A percentile compares a stretch with the other conserved stretches of the same genome.
Evolutionary conservation across 371 early-diverging fungal genomes (phyloP).

Genomic region (Mucor ambiguus): DNA sequence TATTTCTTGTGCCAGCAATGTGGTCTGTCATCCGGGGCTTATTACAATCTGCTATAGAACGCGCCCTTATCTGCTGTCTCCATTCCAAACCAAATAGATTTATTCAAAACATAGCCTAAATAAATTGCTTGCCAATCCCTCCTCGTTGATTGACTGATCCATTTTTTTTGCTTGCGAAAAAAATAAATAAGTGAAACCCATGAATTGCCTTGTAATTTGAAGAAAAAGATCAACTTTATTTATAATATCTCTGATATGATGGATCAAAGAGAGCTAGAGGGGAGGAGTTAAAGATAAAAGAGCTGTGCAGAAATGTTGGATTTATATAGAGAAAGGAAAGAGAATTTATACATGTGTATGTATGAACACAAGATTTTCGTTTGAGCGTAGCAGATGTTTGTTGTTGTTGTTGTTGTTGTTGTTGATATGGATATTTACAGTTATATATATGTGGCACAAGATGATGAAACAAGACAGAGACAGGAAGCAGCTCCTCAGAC

Average conservation of each 20-base stretch:
- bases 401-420: background rate
- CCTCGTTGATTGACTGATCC: background rate
- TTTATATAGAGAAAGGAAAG: conserved; percentile 2
- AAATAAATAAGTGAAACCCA: background rate
- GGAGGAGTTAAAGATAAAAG: background rate
- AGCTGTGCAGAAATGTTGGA: background rate
- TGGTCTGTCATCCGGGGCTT: background rate
- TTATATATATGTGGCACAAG: conserved; percentile 1
- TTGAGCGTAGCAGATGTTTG: background rate
- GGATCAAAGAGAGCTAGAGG: background rate
- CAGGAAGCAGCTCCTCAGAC: background rate
- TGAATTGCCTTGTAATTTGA: background rate
- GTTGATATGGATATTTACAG: conserved; percentile 1
- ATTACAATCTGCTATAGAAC: background rate
- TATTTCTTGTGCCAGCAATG: background rate
- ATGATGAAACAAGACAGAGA: background rate
- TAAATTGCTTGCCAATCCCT: background rate
- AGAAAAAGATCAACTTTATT: background rate
- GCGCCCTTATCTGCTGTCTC: background rate
- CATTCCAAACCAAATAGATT: conserved; percentile 1
- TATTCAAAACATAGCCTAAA: conserved; percentile 7
- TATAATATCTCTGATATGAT: background rate
- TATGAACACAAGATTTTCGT: conserved; percentile 5
- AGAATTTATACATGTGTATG: conserved; percentile 1
- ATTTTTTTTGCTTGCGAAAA: background rate